phyloP scores from a whole-genome alignment of 805 yeast genomes.

The Pichia sporocuriosa region DNA sequence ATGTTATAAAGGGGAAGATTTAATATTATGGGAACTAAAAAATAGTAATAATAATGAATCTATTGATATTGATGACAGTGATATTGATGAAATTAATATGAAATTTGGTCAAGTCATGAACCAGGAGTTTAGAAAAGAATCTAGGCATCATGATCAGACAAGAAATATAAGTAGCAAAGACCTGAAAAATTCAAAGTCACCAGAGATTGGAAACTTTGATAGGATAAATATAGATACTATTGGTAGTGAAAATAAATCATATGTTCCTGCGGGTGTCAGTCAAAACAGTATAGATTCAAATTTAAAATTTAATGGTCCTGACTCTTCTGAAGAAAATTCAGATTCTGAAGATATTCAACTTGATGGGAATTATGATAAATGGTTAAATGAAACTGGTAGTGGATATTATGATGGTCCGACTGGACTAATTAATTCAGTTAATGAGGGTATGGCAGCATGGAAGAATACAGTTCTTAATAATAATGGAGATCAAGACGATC shows the following conservation, averaged over 20 bases:
- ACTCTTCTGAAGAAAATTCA: constrained; percentile 12
- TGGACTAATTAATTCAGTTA: constrained; percentile 58
- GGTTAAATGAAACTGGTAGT: constrained; percentile 46
- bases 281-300: background rate
- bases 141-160: background rate
- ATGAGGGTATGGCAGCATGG: constrained; percentile 27
- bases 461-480: constrained; percentile 17
- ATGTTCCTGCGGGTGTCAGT: background rate
- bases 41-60: constrained; percentile 10
- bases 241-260: too few species aligned
- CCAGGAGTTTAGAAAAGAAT: constrained; percentile 30
- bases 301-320: constrained; percentile 12
- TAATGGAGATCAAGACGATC: too few species aligned
- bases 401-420: constrained; percentile 56
- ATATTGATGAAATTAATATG: constrained; percentile 15
- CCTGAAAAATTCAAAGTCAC: background rate
- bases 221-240: background rate
- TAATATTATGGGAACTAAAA: constrained; percentile 17
- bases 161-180: background rate
- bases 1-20: constrained; percentile 22
- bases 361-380: constrained; percentile 19
- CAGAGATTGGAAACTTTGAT: background rate
- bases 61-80: constrained; percentile 9
- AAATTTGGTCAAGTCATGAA: constrained; percentile 22
- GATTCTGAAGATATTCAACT: too few species aligned